Evolutionary conservation across 129 eudicot species (phyloP).

Genomic region (Oenanthe sinensis): DNA sequence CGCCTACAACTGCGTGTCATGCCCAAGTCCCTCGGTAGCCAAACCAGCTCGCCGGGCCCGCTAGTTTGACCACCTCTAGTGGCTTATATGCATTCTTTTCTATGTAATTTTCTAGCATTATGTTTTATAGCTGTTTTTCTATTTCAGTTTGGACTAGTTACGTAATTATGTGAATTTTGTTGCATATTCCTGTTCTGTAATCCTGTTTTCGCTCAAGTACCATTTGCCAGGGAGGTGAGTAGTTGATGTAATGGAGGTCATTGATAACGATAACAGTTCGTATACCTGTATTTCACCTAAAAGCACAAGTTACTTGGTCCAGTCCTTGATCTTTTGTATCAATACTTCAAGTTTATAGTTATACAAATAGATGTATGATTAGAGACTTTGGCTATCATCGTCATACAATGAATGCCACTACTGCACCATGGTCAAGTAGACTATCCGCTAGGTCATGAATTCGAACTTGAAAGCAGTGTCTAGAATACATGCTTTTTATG

Average conservation of each 20-base stretch:
- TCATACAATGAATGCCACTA: not conserved
- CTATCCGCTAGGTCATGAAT: not conserved
- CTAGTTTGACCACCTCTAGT: too few species aligned
- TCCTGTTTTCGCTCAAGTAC: not conserved
- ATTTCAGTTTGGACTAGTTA: not conserved
- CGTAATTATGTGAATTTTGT: not conserved
- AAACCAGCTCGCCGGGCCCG: too few species aligned
- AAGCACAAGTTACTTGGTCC: not conserved
- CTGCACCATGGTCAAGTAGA: not conserved
- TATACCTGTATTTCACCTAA: not conserved
- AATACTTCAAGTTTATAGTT: not conserved
- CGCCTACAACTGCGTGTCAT: too few species aligned
- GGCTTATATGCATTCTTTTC: not conserved
- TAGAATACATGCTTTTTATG: not conserved
- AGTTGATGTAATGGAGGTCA: not conserved
- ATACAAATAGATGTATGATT: not conserved
- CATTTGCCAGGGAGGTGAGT: not conserved
- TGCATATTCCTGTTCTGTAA: not conserved
- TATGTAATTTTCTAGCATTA: not conserved
- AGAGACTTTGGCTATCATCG: not conserved
- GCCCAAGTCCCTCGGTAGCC: too few species aligned
- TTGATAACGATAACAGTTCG: not conserved
- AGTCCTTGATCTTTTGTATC: not conserved
- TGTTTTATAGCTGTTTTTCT: not conserved
- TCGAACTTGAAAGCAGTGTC: not conserved